Evolutionary conservation across 73 alveolate species (phyloP).

Genomic region (Paraurostyla sp.): DNA sequence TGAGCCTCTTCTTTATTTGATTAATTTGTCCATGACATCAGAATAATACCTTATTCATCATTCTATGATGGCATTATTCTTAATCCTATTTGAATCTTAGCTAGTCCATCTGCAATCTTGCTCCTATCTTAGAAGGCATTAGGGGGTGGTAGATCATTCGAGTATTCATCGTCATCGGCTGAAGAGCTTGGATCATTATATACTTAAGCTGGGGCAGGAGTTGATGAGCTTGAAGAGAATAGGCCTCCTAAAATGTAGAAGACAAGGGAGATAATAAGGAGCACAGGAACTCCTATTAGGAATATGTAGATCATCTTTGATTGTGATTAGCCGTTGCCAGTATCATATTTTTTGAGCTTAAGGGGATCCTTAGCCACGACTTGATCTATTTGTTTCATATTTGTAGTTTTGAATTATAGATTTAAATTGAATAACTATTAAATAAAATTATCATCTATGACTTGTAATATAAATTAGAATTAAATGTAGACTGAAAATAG

Average conservation of each 20-base stretch:
- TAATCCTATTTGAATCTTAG: conserved; percentile 3
- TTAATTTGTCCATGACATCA: conserved; percentile 42
- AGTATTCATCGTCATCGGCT: conserved; percentile 29
- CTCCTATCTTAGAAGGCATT: conserved; percentile 32
- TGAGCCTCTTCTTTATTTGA: background rate
- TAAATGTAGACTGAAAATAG: no score
- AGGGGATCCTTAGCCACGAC: conserved; percentile 50
- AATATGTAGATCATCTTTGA: conserved; percentile 26
- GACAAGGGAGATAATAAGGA: background rate
- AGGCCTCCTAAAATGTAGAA: conserved; percentile 25
- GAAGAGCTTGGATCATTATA: background rate
- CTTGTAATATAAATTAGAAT: no score
- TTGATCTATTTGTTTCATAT: conserved; percentile 37
- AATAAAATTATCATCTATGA: background rate
- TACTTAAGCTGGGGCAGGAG: background rate
- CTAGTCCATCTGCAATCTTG: conserved; percentile 41
- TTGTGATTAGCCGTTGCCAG: background rate
- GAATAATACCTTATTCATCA: conserved; percentile 26
- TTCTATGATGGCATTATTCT: conserved; percentile 59
- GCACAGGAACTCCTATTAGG: conserved; percentile 10
- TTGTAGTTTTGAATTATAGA: conserved; percentile 21
- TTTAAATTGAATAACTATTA: conserved; percentile 10
- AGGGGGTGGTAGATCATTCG: conserved; percentile 11
- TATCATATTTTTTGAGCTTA: conserved; percentile 11
- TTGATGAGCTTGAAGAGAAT: background rate